Base-by-base conservation (phyloP, 2,329 filamentous ascomycete species). In the Neonectria neomacrospora region DNA sequence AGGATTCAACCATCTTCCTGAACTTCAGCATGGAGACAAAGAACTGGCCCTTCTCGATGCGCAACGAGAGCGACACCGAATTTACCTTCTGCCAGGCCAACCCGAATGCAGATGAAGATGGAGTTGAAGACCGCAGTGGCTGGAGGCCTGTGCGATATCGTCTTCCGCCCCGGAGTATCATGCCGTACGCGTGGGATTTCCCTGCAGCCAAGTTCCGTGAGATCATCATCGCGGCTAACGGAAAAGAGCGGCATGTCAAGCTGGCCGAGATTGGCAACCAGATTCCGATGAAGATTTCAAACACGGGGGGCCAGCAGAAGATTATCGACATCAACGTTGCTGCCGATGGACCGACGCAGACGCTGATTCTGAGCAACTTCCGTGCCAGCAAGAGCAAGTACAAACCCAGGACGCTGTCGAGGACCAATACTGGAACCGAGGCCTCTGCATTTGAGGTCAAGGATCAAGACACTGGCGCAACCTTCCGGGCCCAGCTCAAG, bases 151-250 rank as follows among this genome's bases (percentile, higher is more conserved):
- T 99, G 65, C 87, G 93, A 56, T 99, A 99, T 79, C 91, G 95
- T 32, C 83, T 99, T 30, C 96, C 96, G 2, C 90, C 95, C 12
- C 87, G 96, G 64, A 98, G 95, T 78, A 97, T 99, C 78, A 99
- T 99, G 96, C 96, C 96, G 1, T 99, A 99, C 74, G 95, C 96
- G 2, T 99, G 96, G 96, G 96, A 99, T 76, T 99, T 97, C 79
- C 96, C 96, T 1, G 95, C 96, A 1, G 94, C 94, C n/a, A 97
- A 97, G 80, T 91, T 93, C 80, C 97, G 96, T 73, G 96, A 97
- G 76, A 87, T 99, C 41, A 89, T 98, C 53, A 88, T 99, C 74
- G 70, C 77, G 28, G 67, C 76, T 1, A 75, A 75, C 22, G 73
- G 74, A 54, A 80, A 77, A 64, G 94, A 97, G 75, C 86, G 96